These are phyloP conservation scores for Paraurostyla sp. DNA, from an alignment of 73 alveolate genomes.

Conservation along the genomic window DNA sequence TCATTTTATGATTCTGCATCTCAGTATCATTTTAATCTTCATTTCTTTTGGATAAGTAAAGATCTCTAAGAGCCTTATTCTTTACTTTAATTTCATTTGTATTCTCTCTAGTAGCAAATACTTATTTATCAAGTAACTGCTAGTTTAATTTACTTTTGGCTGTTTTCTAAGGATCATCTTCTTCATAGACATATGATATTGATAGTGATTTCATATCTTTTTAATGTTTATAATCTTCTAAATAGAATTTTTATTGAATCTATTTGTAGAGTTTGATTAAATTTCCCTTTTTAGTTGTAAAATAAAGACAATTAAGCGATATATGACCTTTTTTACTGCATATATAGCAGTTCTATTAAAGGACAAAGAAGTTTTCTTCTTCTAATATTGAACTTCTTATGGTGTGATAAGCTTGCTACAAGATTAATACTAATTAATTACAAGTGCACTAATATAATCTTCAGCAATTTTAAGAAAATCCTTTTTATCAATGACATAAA, in stretches of 20 bases:
- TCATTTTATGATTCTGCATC: neutral
- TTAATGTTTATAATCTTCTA: neutral
- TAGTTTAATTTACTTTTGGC: neutral
- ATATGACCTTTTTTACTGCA: constrained; percentile 16
- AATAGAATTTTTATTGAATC: constrained; percentile 5
- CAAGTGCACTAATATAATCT: constrained; percentile 21
- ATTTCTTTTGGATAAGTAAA: neutral
- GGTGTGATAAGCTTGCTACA: constrained; percentile 23
- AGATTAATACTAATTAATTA: constrained; percentile 43
- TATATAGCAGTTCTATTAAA: neutral
- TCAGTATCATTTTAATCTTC: neutral
- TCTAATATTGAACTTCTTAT: constrained; percentile 1
- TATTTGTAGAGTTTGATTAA: neutral
- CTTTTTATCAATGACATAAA: neutral
- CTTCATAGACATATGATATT: constrained; percentile 1
- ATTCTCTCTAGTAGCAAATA: neutral
- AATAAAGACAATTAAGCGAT: neutral
- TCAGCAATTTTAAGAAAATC: constrained; percentile 24
- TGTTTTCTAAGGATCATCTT: constrained; percentile 14
- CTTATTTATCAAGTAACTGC: neutral
- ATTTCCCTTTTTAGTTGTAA: constrained; percentile 25
- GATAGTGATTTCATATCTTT: neutral
- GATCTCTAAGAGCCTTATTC: neutral
- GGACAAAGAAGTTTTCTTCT: neutral
- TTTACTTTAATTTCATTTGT: neutral